Base-by-base conservation (phyloP, 495 filamentous ascomycete species). In the Xylaria telfairii region DNA sequence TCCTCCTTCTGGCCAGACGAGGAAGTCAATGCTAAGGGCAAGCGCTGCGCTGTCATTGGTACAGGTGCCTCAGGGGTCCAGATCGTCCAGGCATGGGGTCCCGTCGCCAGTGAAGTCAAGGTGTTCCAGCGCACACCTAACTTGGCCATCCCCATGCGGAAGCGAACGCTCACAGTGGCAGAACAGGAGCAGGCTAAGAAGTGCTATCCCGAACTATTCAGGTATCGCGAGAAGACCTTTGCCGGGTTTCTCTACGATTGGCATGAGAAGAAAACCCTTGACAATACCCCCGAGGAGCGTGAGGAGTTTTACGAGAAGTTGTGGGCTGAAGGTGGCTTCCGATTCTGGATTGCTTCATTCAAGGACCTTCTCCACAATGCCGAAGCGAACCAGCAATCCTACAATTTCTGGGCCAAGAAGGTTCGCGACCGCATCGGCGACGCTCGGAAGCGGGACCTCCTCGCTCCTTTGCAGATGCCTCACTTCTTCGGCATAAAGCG, bases 31-130 rank as follows among this genome's bases (percentile, higher is more conserved):
- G 74, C 89, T 9, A 75, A 74, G 21, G 80, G 80, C 53, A 90
- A 90, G 74, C 78, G 81, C 8, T 77, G 81, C 39, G 87, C 85
- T 8, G 78, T 90, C 49, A 85, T 92, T 24, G 90, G 90, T 10
- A 91, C 90, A 0, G 90, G 90, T 12, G 84, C 88, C 0, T 82
- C 86, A 0, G 89, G 87, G 0, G 84, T 91, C 0, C 90, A 92
- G 65, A 79, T 89, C 46, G 78, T 80, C 0, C 88, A 90, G 67
- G 84, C 82, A 17, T 67, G 74, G 69, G 81, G 75, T 24, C 74
- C 75, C 13, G 54, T 73, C 12, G 86, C 78, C 4, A 78, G 74
- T 8, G 70, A 81, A 7, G 59, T 87, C 34, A 83, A 72, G 19
- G 81, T 88, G 26, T 88, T 85, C 73, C 85, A 88, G 70, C 79